Conservation (phyloP, 148 eudicot species). For the Nepenthes gracilis region DNA sequence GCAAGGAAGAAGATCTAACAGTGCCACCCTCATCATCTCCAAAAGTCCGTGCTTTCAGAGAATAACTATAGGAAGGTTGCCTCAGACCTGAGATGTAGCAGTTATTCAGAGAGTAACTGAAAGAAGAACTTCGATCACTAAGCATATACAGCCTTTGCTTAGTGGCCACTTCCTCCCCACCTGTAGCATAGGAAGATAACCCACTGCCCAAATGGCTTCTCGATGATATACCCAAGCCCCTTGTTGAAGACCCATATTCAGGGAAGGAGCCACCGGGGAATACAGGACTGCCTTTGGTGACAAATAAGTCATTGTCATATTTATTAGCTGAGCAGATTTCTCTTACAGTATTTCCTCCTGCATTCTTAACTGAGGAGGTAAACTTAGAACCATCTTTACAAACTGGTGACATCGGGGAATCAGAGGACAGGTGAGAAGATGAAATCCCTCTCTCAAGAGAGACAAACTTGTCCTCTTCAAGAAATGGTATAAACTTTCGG, state of each 20-base stretch:
- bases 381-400: slow-evolving; percentile 18
- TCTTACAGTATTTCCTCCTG: slow-evolving; percentile 18
- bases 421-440: slow-evolving; percentile 14
- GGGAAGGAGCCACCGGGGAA: slow-evolving; percentile 8
- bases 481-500: slow-evolving; percentile 6
- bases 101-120: slow-evolving; percentile 9
- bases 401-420: slow-evolving; percentile 14
- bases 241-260: slow-evolving; percentile 12
- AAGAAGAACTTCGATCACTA: slow-evolving; percentile 16
- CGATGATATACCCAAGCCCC: slow-evolving; percentile 13
- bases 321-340: slow-evolving; percentile 18
- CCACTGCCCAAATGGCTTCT: slow-evolving; percentile 10
- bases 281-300: slow-evolving; percentile 12
- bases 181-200: slow-evolving; percentile 16
- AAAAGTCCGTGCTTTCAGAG: slow-evolving; percentile 20
- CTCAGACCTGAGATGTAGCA: slow-evolving; percentile 19
- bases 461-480: slow-evolving; percentile 11
- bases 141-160: slow-evolving; percentile 12
- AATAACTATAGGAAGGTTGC: slow-evolving; percentile 19
- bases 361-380: slow-evolving; percentile 14
- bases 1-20: slow-evolving; percentile 27
- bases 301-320: slow-evolving; percentile 11
- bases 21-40: slow-evolving; percentile 15
- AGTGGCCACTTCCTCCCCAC: slow-evolving; percentile 21
- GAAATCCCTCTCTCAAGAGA: slow-evolving; percentile 13